Evolutionary conservation across 768 basidiomycete species (phyloP).

Genomic region (Dioszegia hungarica): DNA sequence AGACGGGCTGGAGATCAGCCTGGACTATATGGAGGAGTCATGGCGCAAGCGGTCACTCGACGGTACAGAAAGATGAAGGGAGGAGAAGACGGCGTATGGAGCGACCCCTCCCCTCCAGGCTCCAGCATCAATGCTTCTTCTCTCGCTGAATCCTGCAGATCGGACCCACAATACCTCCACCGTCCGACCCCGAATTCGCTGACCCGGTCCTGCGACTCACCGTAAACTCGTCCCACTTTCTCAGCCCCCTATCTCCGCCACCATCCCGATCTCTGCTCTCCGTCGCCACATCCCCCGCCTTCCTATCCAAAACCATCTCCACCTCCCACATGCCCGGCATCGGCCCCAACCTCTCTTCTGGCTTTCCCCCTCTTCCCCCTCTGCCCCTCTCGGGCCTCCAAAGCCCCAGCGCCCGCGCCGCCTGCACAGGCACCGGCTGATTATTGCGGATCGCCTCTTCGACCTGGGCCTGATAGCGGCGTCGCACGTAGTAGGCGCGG

Average conservation of each 20-base stretch:
- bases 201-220: constrained; percentile 6
- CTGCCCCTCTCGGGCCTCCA: neutral
- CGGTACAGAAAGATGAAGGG: no score
- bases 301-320: constrained; percentile 25
- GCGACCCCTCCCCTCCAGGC: no score
- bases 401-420: constrained; percentile 22
- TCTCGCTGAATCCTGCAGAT: no score
- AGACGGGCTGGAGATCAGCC: constrained; percentile 16
- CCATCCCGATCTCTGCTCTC: neutral
- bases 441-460: constrained; percentile 31
- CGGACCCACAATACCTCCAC: no score
- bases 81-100: no score
- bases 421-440: constrained; percentile 23
- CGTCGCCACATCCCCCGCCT: constrained; percentile 8
- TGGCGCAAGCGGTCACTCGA: no score
- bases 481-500: constrained; percentile 31
- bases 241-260: neutral
- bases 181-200: no score
- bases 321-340: constrained; percentile 33
- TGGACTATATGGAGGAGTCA: neutral
- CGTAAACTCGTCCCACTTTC: constrained; percentile 24
- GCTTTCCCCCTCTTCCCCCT: constrained; percentile 8
- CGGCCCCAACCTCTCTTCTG: constrained; percentile 27
- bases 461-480: constrained; percentile 27
- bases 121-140: no score